phyloP scores from a whole-genome alignment of 2,329 filamentous ascomycete species.

The Chrysosphaeria jannelii region DNA sequence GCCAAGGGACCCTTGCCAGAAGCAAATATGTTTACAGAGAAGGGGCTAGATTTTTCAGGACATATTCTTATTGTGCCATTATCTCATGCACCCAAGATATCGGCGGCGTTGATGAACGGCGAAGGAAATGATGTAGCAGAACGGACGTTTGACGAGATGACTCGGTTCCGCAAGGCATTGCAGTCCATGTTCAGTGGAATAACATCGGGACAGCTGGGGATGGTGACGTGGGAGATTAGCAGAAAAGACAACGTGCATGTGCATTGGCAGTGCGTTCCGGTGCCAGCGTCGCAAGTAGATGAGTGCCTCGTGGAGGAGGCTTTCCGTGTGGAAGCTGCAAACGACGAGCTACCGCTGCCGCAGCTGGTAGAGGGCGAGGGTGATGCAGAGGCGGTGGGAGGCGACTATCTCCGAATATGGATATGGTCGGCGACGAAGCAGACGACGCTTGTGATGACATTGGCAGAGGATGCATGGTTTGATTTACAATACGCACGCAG shows the following conservation, averaged over 20 bases:
- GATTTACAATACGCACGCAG: constrained; percentile 72
- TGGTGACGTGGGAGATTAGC: constrained; percentile 80
- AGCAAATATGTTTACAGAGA: constrained; percentile 28
- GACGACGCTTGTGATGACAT: constrained; percentile 41
- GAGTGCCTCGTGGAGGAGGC: constrained; percentile 60
- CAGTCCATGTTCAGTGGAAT: constrained; percentile 44
- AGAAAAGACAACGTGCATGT: constrained; percentile 53
- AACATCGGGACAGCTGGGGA: constrained; percentile 32
- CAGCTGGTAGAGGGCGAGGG: constrained; percentile 2
- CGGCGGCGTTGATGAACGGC: constrained; percentile 22
- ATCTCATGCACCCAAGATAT: constrained; percentile 47
- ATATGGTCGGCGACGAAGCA: constrained; percentile 35
- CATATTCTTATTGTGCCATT: constrained; percentile 84
- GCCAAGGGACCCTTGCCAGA: constrained; percentile 72
- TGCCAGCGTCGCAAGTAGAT: constrained; percentile 33
- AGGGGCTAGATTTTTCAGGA: constrained; percentile 41
- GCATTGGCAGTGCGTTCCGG: constrained; percentile 80
- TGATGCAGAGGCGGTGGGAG: constrained; percentile 15
- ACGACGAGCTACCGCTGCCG: constrained; percentile 25
- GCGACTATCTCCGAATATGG: constrained; percentile 59
- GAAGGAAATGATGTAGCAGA: constrained; percentile 29
- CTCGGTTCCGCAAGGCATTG: constrained; percentile 42
- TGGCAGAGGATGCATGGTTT: constrained; percentile 45
- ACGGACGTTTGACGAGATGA: constrained; percentile 52
- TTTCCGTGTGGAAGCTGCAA: constrained; percentile 70